Conservation (phyloP, 495 filamentous ascomycete species). For the Sporormia fimetaria region DNA sequence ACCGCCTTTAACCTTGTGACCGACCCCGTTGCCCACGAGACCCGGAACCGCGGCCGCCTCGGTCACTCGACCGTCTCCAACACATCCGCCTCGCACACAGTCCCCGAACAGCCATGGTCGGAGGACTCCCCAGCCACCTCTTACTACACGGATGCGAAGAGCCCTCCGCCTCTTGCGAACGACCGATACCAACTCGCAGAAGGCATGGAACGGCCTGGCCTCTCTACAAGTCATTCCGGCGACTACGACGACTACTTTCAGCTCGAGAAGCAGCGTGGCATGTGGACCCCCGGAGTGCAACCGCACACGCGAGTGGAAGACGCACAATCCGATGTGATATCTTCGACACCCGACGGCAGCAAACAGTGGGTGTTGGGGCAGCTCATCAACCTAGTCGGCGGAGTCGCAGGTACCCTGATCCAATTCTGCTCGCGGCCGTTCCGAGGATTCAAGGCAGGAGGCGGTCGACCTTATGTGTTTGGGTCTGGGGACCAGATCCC, state of each 20-base stretch:
- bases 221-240: conserved; percentile 37
- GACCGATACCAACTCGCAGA: conserved; percentile 49
- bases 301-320: background rate
- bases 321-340: background rate
- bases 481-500: too few species aligned
- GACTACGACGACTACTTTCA: conserved; percentile 34
- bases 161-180: conserved; percentile 42
- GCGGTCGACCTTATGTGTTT: conserved; percentile 55
- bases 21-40: conserved; percentile 10
- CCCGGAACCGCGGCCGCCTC: conserved; percentile 18
- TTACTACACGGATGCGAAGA: conserved; percentile 21
- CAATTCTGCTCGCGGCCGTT: conserved; percentile 71
- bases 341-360: conserved; percentile 10
- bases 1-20: conserved; percentile 11
- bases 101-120: conserved; percentile 4
- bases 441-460: conserved; percentile 74
- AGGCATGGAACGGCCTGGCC: conserved; percentile 50
- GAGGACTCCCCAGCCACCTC: conserved; percentile 14
- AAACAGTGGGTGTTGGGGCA: conserved; percentile 23
- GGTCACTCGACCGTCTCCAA: background rate
- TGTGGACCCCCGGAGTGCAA: conserved; percentile 13
- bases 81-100: conserved; percentile 1
- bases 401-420: conserved; percentile 57
- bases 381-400: conserved; percentile 44
- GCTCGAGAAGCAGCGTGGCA: conserved; percentile 39